Conservation (phyloP, 139 green algal species). For the Coccomyxa sp. region DNA sequence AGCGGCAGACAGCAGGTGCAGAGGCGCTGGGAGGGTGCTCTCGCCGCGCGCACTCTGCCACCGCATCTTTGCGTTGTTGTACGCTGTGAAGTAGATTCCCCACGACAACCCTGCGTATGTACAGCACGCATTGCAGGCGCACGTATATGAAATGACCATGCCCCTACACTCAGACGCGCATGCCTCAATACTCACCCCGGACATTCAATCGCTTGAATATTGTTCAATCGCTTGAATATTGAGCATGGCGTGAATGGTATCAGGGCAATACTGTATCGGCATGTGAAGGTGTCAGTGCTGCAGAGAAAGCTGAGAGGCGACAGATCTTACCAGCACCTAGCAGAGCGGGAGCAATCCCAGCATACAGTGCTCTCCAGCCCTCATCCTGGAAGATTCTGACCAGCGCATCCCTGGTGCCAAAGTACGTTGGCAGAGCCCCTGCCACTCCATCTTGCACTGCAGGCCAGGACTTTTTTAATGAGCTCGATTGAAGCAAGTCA, state of each 20-base stretch:
- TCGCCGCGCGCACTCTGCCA: constrained; percentile 17
- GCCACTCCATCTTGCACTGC: constrained; percentile 69
- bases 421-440: constrained; percentile 50
- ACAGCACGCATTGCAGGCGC: no score
- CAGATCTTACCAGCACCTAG: constrained; percentile 69
- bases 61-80: constrained; percentile 67
- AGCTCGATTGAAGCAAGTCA: no score
- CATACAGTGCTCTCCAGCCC: constrained; percentile 60
- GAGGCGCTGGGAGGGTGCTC: constrained; percentile 33
- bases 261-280: no score
- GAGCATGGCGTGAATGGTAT: neutral
- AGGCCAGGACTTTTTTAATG: no score
- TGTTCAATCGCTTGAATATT: neutral
- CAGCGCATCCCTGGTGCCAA: constrained; percentile 59
- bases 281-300: no score
- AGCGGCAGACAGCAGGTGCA: constrained; percentile 69
- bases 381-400: constrained; percentile 56
- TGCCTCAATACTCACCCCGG: neutral
- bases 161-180: no score
- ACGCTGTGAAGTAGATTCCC: constrained; percentile 80
- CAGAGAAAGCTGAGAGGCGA: no score
- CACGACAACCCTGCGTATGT: constrained; percentile 61
- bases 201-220: neutral
- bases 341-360: constrained; percentile 68
- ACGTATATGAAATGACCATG: no score